Percentiles rank a stretch among this genome's conserved stretches.
Evolutionary conservation across 495 filamentous ascomycete genomes (phyloP).

Genomic region (Podospora pseudopauciseta): DNA sequence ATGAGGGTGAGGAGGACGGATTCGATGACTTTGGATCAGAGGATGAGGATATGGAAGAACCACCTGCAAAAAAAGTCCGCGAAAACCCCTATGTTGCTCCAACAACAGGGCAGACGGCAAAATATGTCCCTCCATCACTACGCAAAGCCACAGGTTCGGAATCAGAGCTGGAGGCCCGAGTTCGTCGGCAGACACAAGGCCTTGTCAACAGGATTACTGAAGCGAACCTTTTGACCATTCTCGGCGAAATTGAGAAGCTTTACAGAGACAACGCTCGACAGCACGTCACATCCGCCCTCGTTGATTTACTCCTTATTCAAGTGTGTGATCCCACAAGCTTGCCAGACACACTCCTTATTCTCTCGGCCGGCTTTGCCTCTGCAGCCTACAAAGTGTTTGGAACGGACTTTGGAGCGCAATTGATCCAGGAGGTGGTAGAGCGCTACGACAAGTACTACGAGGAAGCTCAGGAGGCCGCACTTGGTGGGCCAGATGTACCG

Average conservation of each 20-base stretch:
- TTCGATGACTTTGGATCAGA: slow-evolving; percentile 37
- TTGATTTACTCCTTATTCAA: slow-evolving; percentile 68
- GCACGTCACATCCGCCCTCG: slow-evolving; percentile 73
- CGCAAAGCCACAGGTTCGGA: slow-evolving; percentile 60
- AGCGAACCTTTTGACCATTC: slow-evolving; percentile 75
- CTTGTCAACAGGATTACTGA: slow-evolving; percentile 90
- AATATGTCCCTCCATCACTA: slow-evolving; percentile 89
- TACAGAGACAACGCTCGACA: slow-evolving; percentile 79
- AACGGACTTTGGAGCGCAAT: slow-evolving; percentile 79
- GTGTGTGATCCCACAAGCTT: slow-evolving; percentile 73
- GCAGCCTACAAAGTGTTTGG: slow-evolving; percentile 84
- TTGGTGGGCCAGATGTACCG: slow-evolving; percentile 43
- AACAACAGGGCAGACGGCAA: slow-evolving; percentile 33
- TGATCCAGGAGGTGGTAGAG: slow-evolving; percentile 73
- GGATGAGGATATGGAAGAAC: slow-evolving; percentile 12
- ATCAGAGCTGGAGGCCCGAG: slow-evolving; percentile 61
- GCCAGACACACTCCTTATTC: slow-evolving; percentile 82
- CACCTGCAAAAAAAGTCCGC: slow-evolving; percentile 33
- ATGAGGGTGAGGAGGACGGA: slow-evolving; percentile 14
- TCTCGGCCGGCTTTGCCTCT: slow-evolving; percentile 86
- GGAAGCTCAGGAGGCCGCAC: slow-evolving; percentile 39
- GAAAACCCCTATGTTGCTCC: slow-evolving; percentile 55
- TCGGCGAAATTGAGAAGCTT: slow-evolving; percentile 74
- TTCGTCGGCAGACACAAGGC: slow-evolving; percentile 80
- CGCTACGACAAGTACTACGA: slow-evolving; percentile 57